Evolutionary conservation across 192 early-diverging fungal genomes (phyloP).

Genomic region (Funneliformis geosporum): DNA sequence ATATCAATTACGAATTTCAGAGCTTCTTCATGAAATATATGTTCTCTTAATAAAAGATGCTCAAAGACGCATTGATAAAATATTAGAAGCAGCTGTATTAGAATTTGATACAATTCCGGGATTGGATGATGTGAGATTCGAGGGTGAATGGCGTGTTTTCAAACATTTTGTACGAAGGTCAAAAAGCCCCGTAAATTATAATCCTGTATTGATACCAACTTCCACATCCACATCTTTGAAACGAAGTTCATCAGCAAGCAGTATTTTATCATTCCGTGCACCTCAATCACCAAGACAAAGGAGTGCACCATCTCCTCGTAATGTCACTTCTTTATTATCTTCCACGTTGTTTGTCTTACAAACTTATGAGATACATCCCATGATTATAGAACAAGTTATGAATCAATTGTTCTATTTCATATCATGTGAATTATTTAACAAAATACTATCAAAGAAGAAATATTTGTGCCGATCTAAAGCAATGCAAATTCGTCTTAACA

Average conservation of each 20-base stretch:
- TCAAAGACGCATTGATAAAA: conserved; percentile 63
- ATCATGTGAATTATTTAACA: conserved; percentile 81
- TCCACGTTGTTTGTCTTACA: conserved; percentile 68
- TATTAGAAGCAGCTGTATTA: conserved; percentile 67
- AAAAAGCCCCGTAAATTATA: conserved; percentile 28
- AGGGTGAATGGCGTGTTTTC: conserved; percentile 63
- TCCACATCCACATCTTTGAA: conserved; percentile 1
- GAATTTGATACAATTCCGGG: conserved; percentile 72
- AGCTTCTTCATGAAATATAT: conserved; percentile 76
- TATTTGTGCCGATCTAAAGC: conserved; percentile 78
- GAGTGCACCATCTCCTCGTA: conserved; percentile 58
- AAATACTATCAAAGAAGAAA: conserved; percentile 75
- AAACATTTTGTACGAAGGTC: conserved; percentile 43
- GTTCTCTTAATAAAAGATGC: conserved; percentile 65
- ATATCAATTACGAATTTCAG: conserved; percentile 77
- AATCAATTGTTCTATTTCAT: conserved; percentile 79
- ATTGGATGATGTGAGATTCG: conserved; percentile 59
- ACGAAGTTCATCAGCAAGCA: conserved; percentile 30
- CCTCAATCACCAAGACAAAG: conserved; percentile 43
- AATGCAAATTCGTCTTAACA: conserved; percentile 81
- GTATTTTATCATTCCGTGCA: conserved; percentile 31
- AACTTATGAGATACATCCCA: conserved; percentile 74
- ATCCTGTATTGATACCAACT: conserved; percentile 21
- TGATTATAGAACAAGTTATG: conserved; percentile 69
- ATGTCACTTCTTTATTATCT: conserved; percentile 71